Conservation (phyloP, 2,329 filamentous ascomycete genomes). For the Zasmidium angulare region DNA sequence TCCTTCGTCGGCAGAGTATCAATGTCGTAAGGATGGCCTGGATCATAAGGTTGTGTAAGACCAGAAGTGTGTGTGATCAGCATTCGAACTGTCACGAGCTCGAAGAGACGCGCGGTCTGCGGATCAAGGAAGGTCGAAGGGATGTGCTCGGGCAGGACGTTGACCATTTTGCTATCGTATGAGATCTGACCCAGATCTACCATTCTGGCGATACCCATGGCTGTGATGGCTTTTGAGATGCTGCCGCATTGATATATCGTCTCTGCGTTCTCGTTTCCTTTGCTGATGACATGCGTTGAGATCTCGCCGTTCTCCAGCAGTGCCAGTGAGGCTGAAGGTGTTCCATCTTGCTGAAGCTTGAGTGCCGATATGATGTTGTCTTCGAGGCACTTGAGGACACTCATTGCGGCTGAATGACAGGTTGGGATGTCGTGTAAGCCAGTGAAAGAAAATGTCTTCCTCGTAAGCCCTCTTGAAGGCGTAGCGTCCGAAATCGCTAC, state of each 20-base stretch:
- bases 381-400: constrained; percentile 15
- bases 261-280: constrained; percentile 17
- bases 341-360: constrained; percentile 13
- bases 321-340: constrained; percentile 25
- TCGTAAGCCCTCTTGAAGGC: background rate
- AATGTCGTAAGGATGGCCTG: constrained; percentile 20
- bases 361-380: constrained; percentile 8
- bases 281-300: constrained; percentile 16
- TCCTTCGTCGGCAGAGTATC: constrained; percentile 8
- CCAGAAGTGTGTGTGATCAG: constrained; percentile 29
- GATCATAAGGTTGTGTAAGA: constrained; percentile 26
- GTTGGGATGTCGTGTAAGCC: no score
- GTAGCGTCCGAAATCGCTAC: background rate
- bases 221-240: constrained; percentile 29
- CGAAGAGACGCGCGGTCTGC: constrained; percentile 19
- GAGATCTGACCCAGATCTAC: constrained; percentile 21
- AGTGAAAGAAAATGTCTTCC: no score
- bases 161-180: constrained; percentile 22
- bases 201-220: constrained; percentile 24
- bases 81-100: constrained; percentile 25
- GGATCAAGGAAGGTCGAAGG: constrained; percentile 15
- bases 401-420: constrained; percentile 11
- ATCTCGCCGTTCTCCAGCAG: constrained; percentile 17
- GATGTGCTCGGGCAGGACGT: constrained; percentile 15
- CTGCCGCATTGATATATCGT: constrained; percentile 30